phyloP scores from a whole-genome alignment of 148 eudicot genomes.

The Heliamphora exappendiculata region DNA sequence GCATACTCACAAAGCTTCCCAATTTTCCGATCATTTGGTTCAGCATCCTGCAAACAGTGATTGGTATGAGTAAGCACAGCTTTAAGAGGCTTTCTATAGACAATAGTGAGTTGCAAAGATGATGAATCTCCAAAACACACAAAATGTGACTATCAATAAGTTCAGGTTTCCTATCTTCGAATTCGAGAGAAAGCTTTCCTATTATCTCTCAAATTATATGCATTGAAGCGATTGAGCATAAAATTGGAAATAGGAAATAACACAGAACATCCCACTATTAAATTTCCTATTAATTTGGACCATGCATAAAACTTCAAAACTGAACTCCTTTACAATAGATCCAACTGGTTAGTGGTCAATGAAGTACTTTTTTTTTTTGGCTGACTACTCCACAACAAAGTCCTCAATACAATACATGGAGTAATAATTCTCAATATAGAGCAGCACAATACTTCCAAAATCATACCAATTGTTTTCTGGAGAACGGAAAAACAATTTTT shows the following conservation, averaged over 20 bases:
- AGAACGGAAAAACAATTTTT: not conserved
- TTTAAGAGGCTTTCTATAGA: not conserved
- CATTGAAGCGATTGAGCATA: too few species aligned
- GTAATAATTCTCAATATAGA: slow-evolving; percentile 6
- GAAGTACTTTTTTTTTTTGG: not conserved
- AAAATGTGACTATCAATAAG: not conserved
- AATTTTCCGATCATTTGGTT: slow-evolving; percentile 80
- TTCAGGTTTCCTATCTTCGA: not conserved
- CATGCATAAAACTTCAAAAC: not conserved
- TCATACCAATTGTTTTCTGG: not conserved
- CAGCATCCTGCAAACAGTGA: slow-evolving; percentile 51
- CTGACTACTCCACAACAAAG: too few species aligned
- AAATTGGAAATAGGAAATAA: not conserved
- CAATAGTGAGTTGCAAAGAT: not conserved
- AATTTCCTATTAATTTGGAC: not conserved
- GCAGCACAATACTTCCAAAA: not conserved
- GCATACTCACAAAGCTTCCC: slow-evolving; percentile 89
- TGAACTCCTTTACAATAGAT: not conserved
- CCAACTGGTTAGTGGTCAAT: not conserved
- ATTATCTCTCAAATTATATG: too few species aligned
- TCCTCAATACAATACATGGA: not conserved
- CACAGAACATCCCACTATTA: not conserved
- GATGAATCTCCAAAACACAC: not conserved
- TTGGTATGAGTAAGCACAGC: not conserved
- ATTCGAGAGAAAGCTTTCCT: too few species aligned